Evolutionary conservation across 805 yeast genomes (phyloP).

Genomic region (Monosporozyma unispora): DNA sequence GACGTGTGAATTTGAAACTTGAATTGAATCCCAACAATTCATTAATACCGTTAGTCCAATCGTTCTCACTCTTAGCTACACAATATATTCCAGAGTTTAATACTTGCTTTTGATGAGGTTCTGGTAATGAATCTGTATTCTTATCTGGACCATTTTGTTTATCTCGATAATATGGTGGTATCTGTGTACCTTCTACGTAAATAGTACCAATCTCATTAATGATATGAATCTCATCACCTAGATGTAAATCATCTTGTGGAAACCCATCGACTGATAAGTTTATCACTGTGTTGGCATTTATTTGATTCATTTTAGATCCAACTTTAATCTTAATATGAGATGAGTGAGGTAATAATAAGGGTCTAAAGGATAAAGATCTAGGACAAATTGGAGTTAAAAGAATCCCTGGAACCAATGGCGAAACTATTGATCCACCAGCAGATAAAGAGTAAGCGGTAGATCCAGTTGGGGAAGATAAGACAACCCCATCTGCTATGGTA

Average conservation of each 20-base stretch:
- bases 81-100: constrained; percentile 69
- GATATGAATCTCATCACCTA: constrained; percentile 75
- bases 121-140: not conserved
- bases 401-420: constrained; percentile 77
- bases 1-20: constrained; percentile 49
- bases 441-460: constrained; percentile 87
- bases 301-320: constrained; percentile 37
- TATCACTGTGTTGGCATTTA: constrained; percentile 33
- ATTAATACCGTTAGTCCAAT: constrained; percentile 88
- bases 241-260: constrained; percentile 54
- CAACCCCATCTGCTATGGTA: constrained; percentile 87
- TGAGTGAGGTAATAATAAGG: constrained; percentile 69
- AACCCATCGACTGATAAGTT: constrained; percentile 80
- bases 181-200: constrained; percentile 40
- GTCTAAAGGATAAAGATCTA: constrained; percentile 81
- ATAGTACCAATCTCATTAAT: constrained; percentile 58
- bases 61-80: constrained; percentile 71
- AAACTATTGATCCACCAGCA: constrained; percentile 89
- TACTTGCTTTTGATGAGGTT: constrained; percentile 9
- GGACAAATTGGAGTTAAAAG: constrained; percentile 89
- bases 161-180: constrained; percentile 23
- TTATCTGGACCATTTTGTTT: not conserved
- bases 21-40: constrained; percentile 84
- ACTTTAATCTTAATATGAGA: constrained; percentile 63
- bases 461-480: constrained; percentile 86